Conservation (phyloP, 2,329 filamentous ascomycete genomes). For the Phaeosphaeriaceae sp. region DNA sequence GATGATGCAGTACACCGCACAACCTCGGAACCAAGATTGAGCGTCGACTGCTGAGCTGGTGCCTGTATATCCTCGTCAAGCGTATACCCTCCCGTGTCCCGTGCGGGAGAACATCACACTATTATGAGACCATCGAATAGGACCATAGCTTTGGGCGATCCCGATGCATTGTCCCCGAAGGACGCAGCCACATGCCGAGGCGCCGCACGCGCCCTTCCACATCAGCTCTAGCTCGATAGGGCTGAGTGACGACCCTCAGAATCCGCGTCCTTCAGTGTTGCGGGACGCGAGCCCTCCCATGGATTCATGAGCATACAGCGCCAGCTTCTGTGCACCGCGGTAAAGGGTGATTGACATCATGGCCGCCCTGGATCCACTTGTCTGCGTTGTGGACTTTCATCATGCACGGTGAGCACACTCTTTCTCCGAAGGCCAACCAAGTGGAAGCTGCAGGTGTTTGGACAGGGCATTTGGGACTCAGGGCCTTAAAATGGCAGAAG, state of each 20-base stretch:
- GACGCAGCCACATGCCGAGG: constrained; percentile 11
- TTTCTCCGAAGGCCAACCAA: constrained; percentile 4
- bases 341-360: constrained; percentile 32
- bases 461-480: background rate
- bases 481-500: background rate
- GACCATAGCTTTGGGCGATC: background rate
- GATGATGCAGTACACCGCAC: too few species aligned
- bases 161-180: background rate
- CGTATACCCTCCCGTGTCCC: too few species aligned
- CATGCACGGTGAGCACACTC: constrained; percentile 52
- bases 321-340: background rate
- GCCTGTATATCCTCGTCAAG: too few species aligned
- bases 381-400: constrained; percentile 62
- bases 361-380: constrained; percentile 48
- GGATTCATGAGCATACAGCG: background rate
- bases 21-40: background rate
- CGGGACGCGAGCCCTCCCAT: constrained; percentile 23
- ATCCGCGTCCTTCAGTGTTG: constrained; percentile 23
- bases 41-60: background rate
- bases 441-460: background rate
- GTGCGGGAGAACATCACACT: too few species aligned
- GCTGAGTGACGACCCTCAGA: constrained; percentile 27
- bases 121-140: background rate
- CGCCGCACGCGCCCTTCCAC: constrained; percentile 10
- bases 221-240: constrained; percentile 24